phyloP scores from a whole-genome alignment of 768 basidiomycete species.

The Tulasnella sp. region DNA sequence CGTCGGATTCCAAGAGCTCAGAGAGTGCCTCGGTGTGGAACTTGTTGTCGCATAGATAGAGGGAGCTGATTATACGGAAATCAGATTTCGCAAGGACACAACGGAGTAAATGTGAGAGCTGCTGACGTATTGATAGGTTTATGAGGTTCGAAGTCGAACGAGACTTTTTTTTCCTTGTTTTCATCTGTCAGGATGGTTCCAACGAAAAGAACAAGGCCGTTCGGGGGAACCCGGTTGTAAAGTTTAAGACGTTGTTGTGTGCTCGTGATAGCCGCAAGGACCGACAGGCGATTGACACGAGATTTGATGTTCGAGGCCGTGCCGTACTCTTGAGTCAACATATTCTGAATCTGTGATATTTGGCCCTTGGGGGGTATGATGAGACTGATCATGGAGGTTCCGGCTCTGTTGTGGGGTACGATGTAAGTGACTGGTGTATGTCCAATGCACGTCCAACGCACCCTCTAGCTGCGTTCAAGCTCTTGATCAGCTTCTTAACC shows the following conservation, averaged over 20 bases:
- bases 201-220: conserved; percentile 94
- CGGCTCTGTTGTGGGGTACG: conserved; percentile 43
- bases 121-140: conserved; percentile 97
- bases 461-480: conserved; percentile 90
- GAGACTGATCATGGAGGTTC: conserved; percentile 98
- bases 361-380: conserved; percentile 96
- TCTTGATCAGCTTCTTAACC: conserved; percentile 98
- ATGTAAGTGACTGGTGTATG: conserved; percentile 1
- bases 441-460: conserved; percentile 22
- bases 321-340: conserved; percentile 97
- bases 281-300: conserved; percentile 93
- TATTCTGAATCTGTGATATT: conserved; percentile 85
- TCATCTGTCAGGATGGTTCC: conserved; percentile 97
- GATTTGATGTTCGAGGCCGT: conserved; percentile 99
- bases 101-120: neutral
- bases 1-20: conserved; percentile 93
- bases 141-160: conserved; percentile 96
- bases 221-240: conserved; percentile 91
- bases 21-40: conserved; percentile 98
- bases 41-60: conserved; percentile 99
- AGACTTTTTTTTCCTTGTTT: conserved; percentile 99
- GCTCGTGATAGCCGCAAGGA: conserved; percentile 94
- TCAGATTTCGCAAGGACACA: neutral
- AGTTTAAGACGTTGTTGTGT: conserved; percentile 96
- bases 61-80: conserved; percentile 47